Base-by-base conservation (phyloP, 2,329 filamentous ascomycete genomes). In the Aureobasidium sp. region DNA sequence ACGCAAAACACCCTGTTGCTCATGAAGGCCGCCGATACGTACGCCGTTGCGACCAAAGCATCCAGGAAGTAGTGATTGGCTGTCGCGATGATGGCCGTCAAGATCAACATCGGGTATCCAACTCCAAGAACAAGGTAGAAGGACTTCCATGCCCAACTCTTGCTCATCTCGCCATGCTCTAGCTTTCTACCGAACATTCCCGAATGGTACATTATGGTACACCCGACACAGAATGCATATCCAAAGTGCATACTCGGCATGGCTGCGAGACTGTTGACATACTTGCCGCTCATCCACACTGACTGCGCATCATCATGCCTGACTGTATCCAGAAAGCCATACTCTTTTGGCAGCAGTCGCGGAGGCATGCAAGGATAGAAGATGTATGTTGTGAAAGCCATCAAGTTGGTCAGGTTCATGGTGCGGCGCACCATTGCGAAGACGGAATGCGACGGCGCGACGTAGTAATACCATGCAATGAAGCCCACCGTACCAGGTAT, bases 401-500 rank as follows among this genome's bases (percentile, higher is more conserved):
- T 71, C 67, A 83, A 78, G 69, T 83, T 82, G 63, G 79, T 80
- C 27, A 82, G 72, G 6, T 76, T 78, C 69, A 79, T 74, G 37
- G 77, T 78, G 14, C 77, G 75, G 61, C 77, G 76, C 49, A 72
- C 76, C 41, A 72, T 67, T 44, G 77, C 72, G 64, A 78, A 79
- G 25, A 74, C 75, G 34, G 73, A 68, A 68, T 79, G 77, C 1
- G 74, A 79, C 4, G 80, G 79, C 3, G 83, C 82, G 45, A 80
- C 78, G 69, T 82, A 82, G 71, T 85, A 86, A 71, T 84, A 86
- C 79, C 82, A 86, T 47, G 80, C 83, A 58, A 86, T 81, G 70
- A 85, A 86, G 61, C 80, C 80, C 61, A 85, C 81, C 47, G 81
- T 84, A 21, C 82, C 82, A 3, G 82, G 82, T 59, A 85, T 85